Evolutionary conservation across 441 rosid genomes (phyloP).

Genomic region (Viola pubescens): DNA sequence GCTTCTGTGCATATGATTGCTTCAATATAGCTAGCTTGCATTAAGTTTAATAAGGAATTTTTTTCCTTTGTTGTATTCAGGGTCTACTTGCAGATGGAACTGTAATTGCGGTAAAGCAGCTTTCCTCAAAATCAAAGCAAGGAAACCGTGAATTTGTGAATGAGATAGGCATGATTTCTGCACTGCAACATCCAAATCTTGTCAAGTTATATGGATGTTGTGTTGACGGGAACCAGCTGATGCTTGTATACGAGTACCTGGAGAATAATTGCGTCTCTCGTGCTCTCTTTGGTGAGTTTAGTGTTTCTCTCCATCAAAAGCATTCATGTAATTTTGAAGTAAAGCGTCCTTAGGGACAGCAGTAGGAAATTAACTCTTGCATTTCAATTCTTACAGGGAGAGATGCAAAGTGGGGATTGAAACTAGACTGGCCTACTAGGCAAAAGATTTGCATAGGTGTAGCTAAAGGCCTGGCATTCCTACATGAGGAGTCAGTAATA

Average conservation of each 20-base stretch:
- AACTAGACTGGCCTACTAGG: conserved; percentile 65
- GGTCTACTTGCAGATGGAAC: conserved; percentile 60
- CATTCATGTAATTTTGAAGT: not conserved
- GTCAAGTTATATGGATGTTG: conserved; percentile 81
- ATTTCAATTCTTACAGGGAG: conserved; percentile 34
- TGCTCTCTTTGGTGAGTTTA: conserved; percentile 58
- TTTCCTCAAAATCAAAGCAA: conserved; percentile 68
- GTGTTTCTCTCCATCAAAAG: not conserved
- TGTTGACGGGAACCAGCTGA: conserved; percentile 70
- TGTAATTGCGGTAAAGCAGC: conserved; percentile 63
- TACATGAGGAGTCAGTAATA: conserved; percentile 77
- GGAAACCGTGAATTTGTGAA: conserved; percentile 58
- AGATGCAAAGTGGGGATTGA: conserved; percentile 34
- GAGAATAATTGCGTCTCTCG: conserved; percentile 72
- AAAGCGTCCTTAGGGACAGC: not conserved
- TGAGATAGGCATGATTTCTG: conserved; percentile 89
- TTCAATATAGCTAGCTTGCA: not conserved
- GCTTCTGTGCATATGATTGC: too few relatives aligned
- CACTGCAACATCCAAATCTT: conserved; percentile 83
- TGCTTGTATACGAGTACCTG: conserved; percentile 64
- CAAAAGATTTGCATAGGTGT: conserved; percentile 64
- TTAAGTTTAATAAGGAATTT: conserved; percentile 7
- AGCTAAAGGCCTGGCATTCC: conserved; percentile 72
- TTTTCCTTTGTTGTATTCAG: conserved; percentile 30
- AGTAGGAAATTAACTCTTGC: not conserved